Percentiles rank a stretch among this genome's conserved stretches.
Conservation (phyloP, 495 filamentous ascomycete genomes). For the Podospora didyma region DNA sequence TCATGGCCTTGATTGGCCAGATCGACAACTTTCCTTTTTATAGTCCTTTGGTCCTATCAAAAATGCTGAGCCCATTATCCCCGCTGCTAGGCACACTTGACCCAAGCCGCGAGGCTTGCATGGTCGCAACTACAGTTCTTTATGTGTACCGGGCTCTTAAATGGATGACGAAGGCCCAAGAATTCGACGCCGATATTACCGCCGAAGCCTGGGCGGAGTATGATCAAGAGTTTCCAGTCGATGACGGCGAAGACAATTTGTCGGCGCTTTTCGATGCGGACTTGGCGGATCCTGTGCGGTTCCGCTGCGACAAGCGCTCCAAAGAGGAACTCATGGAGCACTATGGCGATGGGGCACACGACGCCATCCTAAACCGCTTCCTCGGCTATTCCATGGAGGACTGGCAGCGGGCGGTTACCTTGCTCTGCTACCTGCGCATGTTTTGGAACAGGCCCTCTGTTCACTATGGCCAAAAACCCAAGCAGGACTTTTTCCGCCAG, state of each 20-base stretch:
- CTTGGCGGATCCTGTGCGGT: neutral
- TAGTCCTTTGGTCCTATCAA: neutral
- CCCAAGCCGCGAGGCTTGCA: neutral
- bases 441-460: neutral
- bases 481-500: neutral
- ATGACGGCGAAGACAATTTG: neutral
- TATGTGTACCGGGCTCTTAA: neutral
- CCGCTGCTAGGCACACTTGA: neutral
- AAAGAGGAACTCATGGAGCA: neutral
- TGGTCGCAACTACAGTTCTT: neutral
- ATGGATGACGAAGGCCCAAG: neutral
- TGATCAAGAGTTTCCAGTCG: neutral
- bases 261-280: neutral
- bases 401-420: neutral
- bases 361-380: neutral
- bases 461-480: neutral
- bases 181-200: neutral
- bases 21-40: neutral
- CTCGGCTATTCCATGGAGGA: neutral
- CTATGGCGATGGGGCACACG: neutral
- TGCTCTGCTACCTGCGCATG: neutral
- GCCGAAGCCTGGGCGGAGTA: neutral
- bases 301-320: neutral
- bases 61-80: neutral
- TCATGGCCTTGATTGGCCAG: neutral